These are phyloP conservation scores for Dactylellina leptospora DNA, from an alignment of 2,329 filamentous ascomycete genomes.

Conservation along the genomic window DNA sequence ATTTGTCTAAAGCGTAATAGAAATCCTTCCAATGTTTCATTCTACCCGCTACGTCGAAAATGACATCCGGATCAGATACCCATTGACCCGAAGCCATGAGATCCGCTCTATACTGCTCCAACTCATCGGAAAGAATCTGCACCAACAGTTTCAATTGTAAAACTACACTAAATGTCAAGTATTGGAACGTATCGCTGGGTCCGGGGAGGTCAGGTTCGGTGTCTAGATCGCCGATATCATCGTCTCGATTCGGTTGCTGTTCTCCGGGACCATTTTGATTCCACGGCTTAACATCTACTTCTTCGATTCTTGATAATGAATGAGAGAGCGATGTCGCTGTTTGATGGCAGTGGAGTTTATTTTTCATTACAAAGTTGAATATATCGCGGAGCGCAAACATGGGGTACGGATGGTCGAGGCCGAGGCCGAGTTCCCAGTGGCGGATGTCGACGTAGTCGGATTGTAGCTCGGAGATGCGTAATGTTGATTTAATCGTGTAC, in stretches of 20 bases:
- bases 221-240: not conserved
- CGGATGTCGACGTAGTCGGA: not conserved
- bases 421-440: constrained; percentile 15
- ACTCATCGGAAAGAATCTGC: not conserved
- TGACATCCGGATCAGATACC: not conserved
- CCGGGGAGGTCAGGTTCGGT: not conserved
- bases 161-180: not conserved
- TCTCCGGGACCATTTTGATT: not conserved
- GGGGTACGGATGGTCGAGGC: constrained; percentile 3
- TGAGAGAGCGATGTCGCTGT: not conserved
- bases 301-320: constrained; percentile 1
- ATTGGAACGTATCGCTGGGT: constrained; percentile 6
- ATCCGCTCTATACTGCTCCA: constrained; percentile 14
- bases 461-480: not conserved
- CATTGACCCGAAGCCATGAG: not conserved
- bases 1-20: constrained; percentile 12
- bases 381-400: constrained; percentile 13
- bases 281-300: constrained; percentile 13
- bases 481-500: not conserved
- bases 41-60: not conserved
- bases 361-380: not conserved
- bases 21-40: constrained; percentile 9
- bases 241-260: not conserved
- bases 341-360: constrained; percentile 24
- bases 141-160: constrained; percentile 14